Evolutionary conservation across 768 basidiomycete species (phyloP).

Genomic region (Auriscalpium orientale): DNA sequence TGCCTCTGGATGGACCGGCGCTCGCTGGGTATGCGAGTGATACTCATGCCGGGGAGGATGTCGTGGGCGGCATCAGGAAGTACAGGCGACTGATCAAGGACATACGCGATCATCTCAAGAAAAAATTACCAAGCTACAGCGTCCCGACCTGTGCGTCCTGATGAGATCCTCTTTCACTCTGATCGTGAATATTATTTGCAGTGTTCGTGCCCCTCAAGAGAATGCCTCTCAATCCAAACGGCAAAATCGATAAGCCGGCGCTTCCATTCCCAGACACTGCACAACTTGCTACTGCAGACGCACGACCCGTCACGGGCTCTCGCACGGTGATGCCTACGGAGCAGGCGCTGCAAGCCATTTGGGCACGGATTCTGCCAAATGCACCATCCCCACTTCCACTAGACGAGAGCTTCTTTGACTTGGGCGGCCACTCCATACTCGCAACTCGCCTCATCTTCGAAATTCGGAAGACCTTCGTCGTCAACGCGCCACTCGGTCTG

Average conservation of each 20-base stretch:
- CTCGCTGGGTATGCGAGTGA: constrained; percentile 70
- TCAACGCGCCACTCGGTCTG: constrained; percentile 85
- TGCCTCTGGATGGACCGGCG: constrained; percentile 66
- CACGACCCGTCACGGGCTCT: constrained; percentile 24
- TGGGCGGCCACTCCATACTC: constrained; percentile 97
- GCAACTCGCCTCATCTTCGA: constrained; percentile 97
- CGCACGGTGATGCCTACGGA: constrained; percentile 60
- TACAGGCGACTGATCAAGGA: constrained; percentile 88
- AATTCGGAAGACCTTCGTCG: constrained; percentile 84
- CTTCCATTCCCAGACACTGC: constrained; percentile 98
- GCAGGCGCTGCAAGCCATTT: constrained; percentile 75
- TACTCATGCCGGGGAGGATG: constrained; percentile 40
- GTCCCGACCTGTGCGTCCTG: constrained; percentile 72
- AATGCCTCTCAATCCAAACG: constrained; percentile 98
- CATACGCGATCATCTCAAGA: constrained; percentile 91
- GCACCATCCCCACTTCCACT: constrained; percentile 71
- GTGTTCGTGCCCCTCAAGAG: constrained; percentile 92
- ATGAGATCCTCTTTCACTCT: constrained; percentile 3
- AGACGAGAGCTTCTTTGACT: constrained; percentile 95
- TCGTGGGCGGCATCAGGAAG: constrained; percentile 71
- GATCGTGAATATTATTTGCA: constrained; percentile 19
- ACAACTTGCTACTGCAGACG: constrained; percentile 42
- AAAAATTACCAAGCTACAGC: constrained; percentile 92
- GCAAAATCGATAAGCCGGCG: constrained; percentile 97
- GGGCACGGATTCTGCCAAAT: constrained; percentile 74